Evolutionary conservation across 768 basidiomycete genomes (phyloP).

Genomic region (Tremella fuciformis): DNA sequence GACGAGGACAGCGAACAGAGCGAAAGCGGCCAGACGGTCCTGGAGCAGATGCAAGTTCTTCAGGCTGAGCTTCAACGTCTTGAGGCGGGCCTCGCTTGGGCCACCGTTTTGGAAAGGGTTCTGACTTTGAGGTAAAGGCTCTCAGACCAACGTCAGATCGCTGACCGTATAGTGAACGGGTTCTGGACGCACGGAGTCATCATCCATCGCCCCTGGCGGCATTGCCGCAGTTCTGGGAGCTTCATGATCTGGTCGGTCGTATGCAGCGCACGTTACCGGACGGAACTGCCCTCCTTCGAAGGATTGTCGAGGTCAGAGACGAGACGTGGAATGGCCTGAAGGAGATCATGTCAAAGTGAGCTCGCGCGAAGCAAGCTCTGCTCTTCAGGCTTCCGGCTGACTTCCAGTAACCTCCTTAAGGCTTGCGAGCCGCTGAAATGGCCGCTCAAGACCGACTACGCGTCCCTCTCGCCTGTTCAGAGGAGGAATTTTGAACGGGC

Average conservation of each 20-base stretch:
- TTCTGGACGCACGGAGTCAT: constrained; percentile 53
- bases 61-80: constrained; percentile 75
- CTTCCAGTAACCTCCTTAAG: constrained; percentile 60
- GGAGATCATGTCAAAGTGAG: constrained; percentile 63
- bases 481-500: constrained; percentile 69
- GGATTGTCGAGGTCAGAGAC: constrained; percentile 64
- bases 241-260: constrained; percentile 63
- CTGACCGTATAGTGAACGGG: constrained; percentile 57
- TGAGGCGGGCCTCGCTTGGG: constrained; percentile 70
- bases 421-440: constrained; percentile 76
- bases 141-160: constrained; percentile 24
- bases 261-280: constrained; percentile 55
- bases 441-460: constrained; percentile 74
- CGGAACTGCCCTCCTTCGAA: constrained; percentile 61
- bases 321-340: constrained; percentile 78
- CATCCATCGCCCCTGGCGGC: constrained; percentile 51
- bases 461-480: constrained; percentile 56
- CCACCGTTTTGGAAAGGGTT: constrained; percentile 68
- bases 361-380: constrained; percentile 14
- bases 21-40: constrained; percentile 56
- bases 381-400: constrained; percentile 6
- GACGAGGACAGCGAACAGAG: constrained; percentile 44
- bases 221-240: constrained; percentile 60
- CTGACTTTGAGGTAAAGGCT: constrained; percentile 66
- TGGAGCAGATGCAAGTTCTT: constrained; percentile 77